phyloP scores from a whole-genome alignment of 768 basidiomycete species.

The Ramaria rubella region DNA sequence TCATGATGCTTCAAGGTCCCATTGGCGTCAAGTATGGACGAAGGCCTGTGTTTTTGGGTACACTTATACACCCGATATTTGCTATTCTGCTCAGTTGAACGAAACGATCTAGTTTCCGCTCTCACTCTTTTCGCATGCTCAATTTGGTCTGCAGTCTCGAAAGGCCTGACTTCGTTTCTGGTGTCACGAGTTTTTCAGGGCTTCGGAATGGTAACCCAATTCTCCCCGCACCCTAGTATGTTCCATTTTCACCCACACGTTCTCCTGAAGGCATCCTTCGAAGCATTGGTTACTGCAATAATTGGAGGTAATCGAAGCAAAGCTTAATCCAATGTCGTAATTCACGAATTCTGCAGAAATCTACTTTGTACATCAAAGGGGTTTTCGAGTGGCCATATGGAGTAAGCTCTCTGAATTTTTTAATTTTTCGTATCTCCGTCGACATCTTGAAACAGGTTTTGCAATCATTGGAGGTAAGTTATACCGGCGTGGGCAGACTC shows the following conservation, averaged over 20 bases:
- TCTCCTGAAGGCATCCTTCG: conserved; percentile 11
- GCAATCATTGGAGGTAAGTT: conserved; percentile 34
- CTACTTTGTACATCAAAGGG: conserved; percentile 35
- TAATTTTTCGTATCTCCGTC: background rate
- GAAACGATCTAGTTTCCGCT: conserved; percentile 31
- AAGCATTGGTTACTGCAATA: conserved; percentile 15
- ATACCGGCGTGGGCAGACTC: background rate
- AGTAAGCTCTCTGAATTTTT: conserved; percentile 7
- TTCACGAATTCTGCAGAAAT: background rate
- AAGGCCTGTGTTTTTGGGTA: conserved; percentile 33
- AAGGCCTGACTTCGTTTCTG: conserved; percentile 35
- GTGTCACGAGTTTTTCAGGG: conserved; percentile 41
- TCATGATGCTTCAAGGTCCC: conserved; percentile 12
- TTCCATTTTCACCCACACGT: background rate
- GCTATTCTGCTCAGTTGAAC: background rate
- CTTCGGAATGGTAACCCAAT: conserved; percentile 24
- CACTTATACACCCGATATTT: background rate
- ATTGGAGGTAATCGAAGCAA: conserved; percentile 15
- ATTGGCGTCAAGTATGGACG: conserved; percentile 40
- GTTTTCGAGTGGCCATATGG: conserved; percentile 39
- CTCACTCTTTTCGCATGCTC: conserved; percentile 39
- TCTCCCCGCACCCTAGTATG: background rate
- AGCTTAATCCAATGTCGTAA: background rate
- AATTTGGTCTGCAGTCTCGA: conserved; percentile 40
- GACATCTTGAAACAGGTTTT: conserved; percentile 20